Evolutionary conservation across 768 basidiomycete genomes (phyloP), one percentile per base, ranked within the genome.

Genomic region (Lyophyllum decastes): DNA sequence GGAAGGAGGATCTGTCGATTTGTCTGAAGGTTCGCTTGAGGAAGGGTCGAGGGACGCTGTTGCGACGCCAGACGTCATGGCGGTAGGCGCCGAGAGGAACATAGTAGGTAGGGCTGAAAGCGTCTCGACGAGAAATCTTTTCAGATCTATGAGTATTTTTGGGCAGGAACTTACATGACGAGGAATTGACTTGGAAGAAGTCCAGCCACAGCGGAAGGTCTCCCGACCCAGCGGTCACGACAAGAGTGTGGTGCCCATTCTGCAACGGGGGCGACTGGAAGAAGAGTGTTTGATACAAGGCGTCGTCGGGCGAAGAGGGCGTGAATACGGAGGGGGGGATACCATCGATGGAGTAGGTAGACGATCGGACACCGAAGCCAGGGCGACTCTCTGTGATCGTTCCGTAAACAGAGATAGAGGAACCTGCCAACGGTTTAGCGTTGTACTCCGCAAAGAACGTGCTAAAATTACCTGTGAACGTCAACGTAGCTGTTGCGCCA

Each of bases 271-370:
- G 59, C 8, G 68, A 68, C 40, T 67, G 61, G 27, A 59, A 70
- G 58, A 68, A 67, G 10, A 61, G 62, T 45, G 64, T 57, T 57
- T 58, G 56, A 46, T 62, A 68, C 52, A 62, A 58, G 0, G 51
- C 24, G 2, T 22, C 34, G 16, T 38, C 41, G 1, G 40, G 44
- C 22, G 55, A 52, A 4, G 38, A 41, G 17, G 44, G 33, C 16
- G 50, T 61, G 52, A 66, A 63, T 6, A 27, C 38, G 10, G 60
- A 41, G 56, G 46, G 38, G 16, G 2, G 22, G 12, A 22, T 59
- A 4, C 66, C 67, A 45, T 68, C 67, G 49, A 70, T 61, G 43
- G 60, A 60, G 45, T 68, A 70, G 3, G 56, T 52, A 5, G 69
- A 66, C 17, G 51, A 41, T 6, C 66, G 64, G 0, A 60, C 52